phyloP scores from a whole-genome alignment of 768 basidiomycete genomes.

The Suillus sp. region DNA sequence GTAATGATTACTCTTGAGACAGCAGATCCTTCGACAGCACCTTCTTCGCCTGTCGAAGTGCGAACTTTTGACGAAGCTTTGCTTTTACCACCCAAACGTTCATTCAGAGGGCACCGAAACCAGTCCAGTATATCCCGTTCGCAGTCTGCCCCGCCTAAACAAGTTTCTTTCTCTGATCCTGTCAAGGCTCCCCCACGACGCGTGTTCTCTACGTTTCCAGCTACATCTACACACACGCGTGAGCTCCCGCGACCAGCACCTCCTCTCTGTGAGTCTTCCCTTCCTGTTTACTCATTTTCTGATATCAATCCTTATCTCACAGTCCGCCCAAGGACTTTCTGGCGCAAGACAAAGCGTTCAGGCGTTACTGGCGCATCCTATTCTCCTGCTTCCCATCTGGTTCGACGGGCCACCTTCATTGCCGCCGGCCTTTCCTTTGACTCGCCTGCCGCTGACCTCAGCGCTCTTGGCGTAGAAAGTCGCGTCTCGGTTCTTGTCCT shows the following conservation, averaged over 20 bases:
- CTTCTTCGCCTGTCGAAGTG: constrained; percentile 30
- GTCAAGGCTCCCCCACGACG: constrained; percentile 16
- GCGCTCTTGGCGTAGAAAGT: constrained; percentile 63
- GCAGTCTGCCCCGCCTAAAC: constrained; percentile 27
- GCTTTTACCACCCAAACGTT: constrained; percentile 32
- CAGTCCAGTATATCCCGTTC: constrained; percentile 17
- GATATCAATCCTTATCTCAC: constrained; percentile 2
- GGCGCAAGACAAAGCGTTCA: constrained; percentile 71
- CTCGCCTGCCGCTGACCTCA: constrained; percentile 58
- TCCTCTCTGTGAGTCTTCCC: constrained; percentile 56
- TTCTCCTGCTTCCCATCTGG: constrained; percentile 71
- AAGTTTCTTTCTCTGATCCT: constrained; percentile 3
- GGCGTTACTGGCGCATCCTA: constrained; percentile 72
- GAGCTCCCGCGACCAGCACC: constrained; percentile 63
- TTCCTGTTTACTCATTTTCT: not conserved
- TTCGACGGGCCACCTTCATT: constrained; percentile 77
- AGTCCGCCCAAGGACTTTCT: constrained; percentile 86
- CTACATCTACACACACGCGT: constrained; percentile 21
- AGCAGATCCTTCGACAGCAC: constrained; percentile 27
- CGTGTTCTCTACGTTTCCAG: constrained; percentile 18
- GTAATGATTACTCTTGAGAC: constrained; percentile 36
- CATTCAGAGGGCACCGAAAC: constrained; percentile 26
- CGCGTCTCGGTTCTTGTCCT: constrained; percentile 45
- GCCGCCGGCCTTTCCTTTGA: constrained; percentile 75
- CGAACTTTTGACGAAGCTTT: constrained; percentile 20